phyloP scores from a whole-genome alignment of 1,284 basidiomycete species.

The Tremellales sp. region DNA sequence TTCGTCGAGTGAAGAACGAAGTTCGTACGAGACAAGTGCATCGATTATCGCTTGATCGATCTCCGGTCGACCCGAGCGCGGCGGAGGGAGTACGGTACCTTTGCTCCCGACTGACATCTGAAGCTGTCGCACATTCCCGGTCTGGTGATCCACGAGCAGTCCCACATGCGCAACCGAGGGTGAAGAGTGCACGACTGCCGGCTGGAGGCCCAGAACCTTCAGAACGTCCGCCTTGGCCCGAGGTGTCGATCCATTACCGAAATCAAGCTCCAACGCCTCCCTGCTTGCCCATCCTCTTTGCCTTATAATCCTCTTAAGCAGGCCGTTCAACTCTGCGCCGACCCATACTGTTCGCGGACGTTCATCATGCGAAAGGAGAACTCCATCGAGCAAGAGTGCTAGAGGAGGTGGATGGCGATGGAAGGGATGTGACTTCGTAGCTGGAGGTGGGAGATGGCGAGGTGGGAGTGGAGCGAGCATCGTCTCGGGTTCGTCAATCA shows the following conservation, averaged over 20 bases:
- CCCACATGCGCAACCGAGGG: no score
- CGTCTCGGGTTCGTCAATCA: conserved; percentile 36
- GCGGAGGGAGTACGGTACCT: conserved; percentile 5
- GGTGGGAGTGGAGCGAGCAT: conserved; percentile 25
- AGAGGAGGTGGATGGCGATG: conserved; percentile 26
- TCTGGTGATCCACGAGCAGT: no score
- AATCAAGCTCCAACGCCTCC: conserved; percentile 28
- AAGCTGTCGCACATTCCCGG: no score
- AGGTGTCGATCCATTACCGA: conserved; percentile 13
- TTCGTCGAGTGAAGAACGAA: not conserved
- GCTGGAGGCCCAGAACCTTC: conserved; percentile 4
- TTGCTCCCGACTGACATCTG: no score
- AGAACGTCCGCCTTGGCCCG: conserved; percentile 8
- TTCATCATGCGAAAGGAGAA: no score
- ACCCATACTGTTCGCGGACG: conserved; percentile 22
- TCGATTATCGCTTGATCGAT: not conserved
- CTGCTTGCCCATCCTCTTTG: conserved; percentile 29
- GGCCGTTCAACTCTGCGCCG: conserved; percentile 20
- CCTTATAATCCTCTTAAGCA: conserved; percentile 19
- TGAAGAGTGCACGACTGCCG: no score
- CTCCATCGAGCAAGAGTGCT: conserved; percentile 10
- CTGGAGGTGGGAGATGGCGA: conserved; percentile 2
- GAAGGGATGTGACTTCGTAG: conserved; percentile 16
- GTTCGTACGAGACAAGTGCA: not conserved
- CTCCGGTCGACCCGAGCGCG: not conserved